Base-by-base conservation (phyloP, 1,139 yeast genomes). In the Sugiyamaella neomexicana region DNA sequence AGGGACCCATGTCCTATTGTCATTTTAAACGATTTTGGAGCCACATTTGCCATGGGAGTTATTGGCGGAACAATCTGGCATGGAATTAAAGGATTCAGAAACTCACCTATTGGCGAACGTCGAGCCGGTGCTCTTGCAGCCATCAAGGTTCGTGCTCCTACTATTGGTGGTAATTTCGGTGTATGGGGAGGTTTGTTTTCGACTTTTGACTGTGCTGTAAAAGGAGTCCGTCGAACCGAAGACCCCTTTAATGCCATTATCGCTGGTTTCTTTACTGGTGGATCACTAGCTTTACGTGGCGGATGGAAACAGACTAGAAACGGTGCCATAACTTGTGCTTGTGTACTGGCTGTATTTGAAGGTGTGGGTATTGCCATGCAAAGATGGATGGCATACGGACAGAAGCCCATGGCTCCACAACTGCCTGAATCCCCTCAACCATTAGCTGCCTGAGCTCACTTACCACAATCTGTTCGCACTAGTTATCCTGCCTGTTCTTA, bases 1-100 rank as follows among this genome's bases (percentile, higher is more conserved):
- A 88, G 99, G 83, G 99, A 93, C 72, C 99, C 99, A 67, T 93
- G 99, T 77, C 99, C 99, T 58, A 82, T 91, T 64, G 98, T 93
- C 60, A 90, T 93, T 64, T 77, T 93, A 62, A 91, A 85, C 74
- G 99, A 93, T 78, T 93, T 93, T 68, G 99, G 99, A 68, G 98
- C 98, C 71, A 98, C 99, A 56, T 93, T 90, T 68, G 85, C 98
- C 68, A 91, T 93, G 98, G 99, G 99, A 74, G 87, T 72, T 61
- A 88, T 93, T 68, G 98, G 99, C 76, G 99, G 99, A 62, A 85
- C 95, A 66, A 85, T 95, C 61, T 93, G 99, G 99, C 99, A 93
- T 77, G 97, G 98, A 69, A 87, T 93, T 69, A 93, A 95, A 72
- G 99, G 99, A 48, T 93, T 93, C 81, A 83, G 99, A 73, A 95